Percentiles rank a stretch among this genome's conserved stretches.
These are phyloP conservation scores for Plenodomus tracheiphilus DNA, from an alignment of 2,329 filamentous ascomycete species.

Conservation along the genomic window DNA sequence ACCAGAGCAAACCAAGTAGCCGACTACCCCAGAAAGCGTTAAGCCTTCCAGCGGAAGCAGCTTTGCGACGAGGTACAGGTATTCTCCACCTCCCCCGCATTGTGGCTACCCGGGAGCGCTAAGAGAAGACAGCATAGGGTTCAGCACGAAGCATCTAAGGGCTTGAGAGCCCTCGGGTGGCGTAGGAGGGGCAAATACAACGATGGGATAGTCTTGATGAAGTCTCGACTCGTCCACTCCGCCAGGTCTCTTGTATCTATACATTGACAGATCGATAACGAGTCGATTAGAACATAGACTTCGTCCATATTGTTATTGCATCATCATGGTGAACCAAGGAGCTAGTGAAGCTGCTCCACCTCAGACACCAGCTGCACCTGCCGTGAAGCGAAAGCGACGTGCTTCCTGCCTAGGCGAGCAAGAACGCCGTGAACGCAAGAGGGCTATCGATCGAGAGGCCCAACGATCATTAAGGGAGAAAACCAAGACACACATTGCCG, in stretches of 20 bases:
- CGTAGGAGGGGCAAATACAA: background rate
- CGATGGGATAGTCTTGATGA: background rate
- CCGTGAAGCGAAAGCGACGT: conserved; percentile 39
- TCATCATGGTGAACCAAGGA: conserved; percentile 30
- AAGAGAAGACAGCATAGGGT: background rate
- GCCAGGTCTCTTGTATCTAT: background rate
- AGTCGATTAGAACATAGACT: conserved; percentile 7
- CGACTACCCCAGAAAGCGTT: conserved; percentile 10
- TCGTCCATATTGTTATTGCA: conserved; percentile 11
- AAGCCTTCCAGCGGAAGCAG: background rate
- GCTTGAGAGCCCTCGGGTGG: conserved; percentile 12
- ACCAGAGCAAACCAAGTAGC: conserved; percentile 3
- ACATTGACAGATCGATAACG: conserved; percentile 7
- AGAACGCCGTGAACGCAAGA: conserved; percentile 39
- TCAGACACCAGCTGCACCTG: conserved; percentile 25
- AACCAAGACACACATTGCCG: conserved; percentile 44
- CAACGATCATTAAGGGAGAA: conserved; percentile 42
- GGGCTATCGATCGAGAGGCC: conserved; percentile 43
- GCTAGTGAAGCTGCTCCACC: conserved; percentile 27
- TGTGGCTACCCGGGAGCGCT: conserved; percentile 13
- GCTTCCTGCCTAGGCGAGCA: conserved; percentile 41
- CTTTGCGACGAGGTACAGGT: conserved; percentile 1
- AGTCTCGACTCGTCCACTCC: conserved; percentile 8
- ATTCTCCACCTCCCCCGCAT: conserved; percentile 27
- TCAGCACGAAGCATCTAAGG: background rate